Evolutionary conservation across 768 basidiomycete genomes (phyloP), one percentile per base, ranked within the genome.

Genomic region (Hydnum rufescens): DNA sequence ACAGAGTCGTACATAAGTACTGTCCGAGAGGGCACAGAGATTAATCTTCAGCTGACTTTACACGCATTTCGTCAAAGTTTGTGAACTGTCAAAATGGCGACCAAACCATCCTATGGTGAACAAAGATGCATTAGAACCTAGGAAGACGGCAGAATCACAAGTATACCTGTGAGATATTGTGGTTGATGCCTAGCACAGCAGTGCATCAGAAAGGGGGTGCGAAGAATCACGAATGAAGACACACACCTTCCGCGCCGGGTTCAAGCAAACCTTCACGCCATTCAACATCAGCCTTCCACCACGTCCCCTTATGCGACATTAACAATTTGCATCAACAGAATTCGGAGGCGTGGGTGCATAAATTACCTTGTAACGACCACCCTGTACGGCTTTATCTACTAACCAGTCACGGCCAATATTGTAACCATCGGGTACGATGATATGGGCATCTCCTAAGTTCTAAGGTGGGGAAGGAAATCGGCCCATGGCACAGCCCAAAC

Each of bases 331-430:
- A 39, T 39, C 13, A n/a, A 13, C 13, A 39, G 36, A 39, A 39
- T 13, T 39, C 36, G 22, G 19, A 39, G 19, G 13, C 8, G 22
- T 39, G 36, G 36, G 36, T 13, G 36, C 36, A 39, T 22, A 39
- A 13, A 44, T 31, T 19, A 23, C 42, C 26, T 54, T 53, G 46
- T 51, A 56, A n/a, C 55, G 26, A 34, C 55, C 48, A 25, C 55
- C 55, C 23, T 39, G 64, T 16, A 73, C 58, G 5, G 87, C 86
- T 4, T 68, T 74, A 42, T 73, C 68, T 18, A 90, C 83, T 50
- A 90, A 66, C 67, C 73, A 77, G 66, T 90, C 80, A 5, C 87
- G 76, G 5, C 87, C 87, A 55, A 74, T 64, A 60, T 90, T 87
- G 61, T 88, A 90, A 1, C 87, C 87, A 55, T 90, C 65, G 3